Base-by-base conservation (phyloP, 495 filamentous ascomycete species). In the Talaromyces adpressus region DNA sequence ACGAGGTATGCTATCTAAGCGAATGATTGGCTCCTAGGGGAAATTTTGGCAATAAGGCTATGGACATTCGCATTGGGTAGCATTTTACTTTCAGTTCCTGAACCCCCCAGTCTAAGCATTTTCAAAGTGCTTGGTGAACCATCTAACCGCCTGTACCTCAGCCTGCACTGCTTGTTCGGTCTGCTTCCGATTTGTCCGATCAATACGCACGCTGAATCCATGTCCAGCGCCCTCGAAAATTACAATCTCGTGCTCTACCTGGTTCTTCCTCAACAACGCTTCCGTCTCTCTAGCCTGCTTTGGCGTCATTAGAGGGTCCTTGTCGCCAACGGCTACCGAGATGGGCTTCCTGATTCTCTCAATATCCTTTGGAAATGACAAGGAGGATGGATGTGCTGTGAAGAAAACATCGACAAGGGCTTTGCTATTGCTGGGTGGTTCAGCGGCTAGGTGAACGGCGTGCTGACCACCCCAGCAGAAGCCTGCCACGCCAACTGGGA, bases 391-490 rank as follows among this genome's bases (percentile, higher is more conserved):
- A 65, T 86, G 85, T 4, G 82, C 84, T 0, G 78, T 81, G 68
- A 83, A 87, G 1, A 71, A 79, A 32, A 72, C 79, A 67, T 86
- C 77, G 20, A 87, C 73, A 57, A 86, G 70, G 1, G 66, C 63
- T 18, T 72, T 73, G 4, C 59, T 59, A 1, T 47, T 57, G 39
- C 62, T 67, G 22, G 63, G 62, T 3, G 56, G 59, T 11, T 73
- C 73, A 34, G 76, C 71, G 4, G 76, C 73, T 6, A 86, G 72
- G 18, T 72, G 63, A 4, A 82, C 63, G 0, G 77, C 68, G 63
- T 84, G 76, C 62, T 79, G 80, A 2, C 84, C 86, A 36, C 85
- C 85, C 84, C 83, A 87, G 69, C 84, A 87, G 67, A 83, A 87
- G 0, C 85, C 85, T 0, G 82, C 79, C 1, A 73, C 75, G 30